Evolutionary conservation across 2,329 filamentous ascomycete genomes (phyloP), one percentile per base, ranked within the genome.

Genomic region (Cordyceps pruinosa): DNA sequence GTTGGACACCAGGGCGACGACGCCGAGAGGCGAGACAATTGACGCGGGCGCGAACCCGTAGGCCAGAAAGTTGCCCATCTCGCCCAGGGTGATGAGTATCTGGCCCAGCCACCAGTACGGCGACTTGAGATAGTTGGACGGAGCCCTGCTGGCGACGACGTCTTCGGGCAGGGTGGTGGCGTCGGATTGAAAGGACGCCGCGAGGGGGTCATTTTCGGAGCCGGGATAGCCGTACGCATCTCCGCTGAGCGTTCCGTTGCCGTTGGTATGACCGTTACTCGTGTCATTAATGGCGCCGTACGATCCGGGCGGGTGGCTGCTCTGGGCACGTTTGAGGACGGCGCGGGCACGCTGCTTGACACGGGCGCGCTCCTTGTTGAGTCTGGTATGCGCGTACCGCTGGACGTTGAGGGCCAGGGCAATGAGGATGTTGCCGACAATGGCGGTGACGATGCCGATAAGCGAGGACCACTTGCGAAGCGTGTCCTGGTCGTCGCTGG

Each of bases 21-120:
- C 94, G 10, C 94, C 94, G 6, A 99, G 78, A 0, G 94, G 94
- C 34, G 92, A 97, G 42, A 99, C 94, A 65, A 99, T 97, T 15
- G 94, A 97, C 8, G 94, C 94, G 4, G 94, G 94, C 30, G 94
- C 94, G 70, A 99, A 99, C 25, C 94, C 94, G 68, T 99, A 99
- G 0, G 94, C 94, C 61, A 99, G 76, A 68, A 99, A 99, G 70
- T 99, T 99, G 52, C 94, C 94, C 68, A 89, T 87, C 75, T 99
- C 94, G 58, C 94, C 94, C 25, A 96, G 75, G 1, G 87, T 90
- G 83, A 99, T 99, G 59, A 99, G 79, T 17, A 95, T 81, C 63
- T 97, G 93, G 21, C 94, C 94, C 32, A 86, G 75, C 94, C 94
- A 99, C 94, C 94, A 99, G 68, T 94, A 97, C 1, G 91, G 90